Evolutionary conservation across 768 basidiomycete species (phyloP).

Genomic region (Pleurotus ostreatus): DNA sequence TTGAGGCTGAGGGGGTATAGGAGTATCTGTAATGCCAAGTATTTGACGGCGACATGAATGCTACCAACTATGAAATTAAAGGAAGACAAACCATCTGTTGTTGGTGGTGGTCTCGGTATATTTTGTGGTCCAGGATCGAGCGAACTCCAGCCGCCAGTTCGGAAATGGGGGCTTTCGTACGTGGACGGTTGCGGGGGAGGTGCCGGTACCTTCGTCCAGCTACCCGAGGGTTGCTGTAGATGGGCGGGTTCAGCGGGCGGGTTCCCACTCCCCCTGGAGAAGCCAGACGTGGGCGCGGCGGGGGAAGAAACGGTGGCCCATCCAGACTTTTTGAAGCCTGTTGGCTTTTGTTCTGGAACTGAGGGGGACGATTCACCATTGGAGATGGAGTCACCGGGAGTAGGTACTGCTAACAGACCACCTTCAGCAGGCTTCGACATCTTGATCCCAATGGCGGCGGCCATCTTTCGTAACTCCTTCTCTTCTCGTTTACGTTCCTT

Average conservation of each 20-base stretch:
- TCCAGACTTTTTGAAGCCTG: constrained; percentile 40
- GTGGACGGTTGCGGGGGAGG: constrained; percentile 14
- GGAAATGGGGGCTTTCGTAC: constrained; percentile 29
- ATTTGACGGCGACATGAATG: constrained; percentile 10
- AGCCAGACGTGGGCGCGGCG: constrained; percentile 6
- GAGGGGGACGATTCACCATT: constrained; percentile 15
- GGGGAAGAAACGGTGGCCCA: constrained; percentile 45
- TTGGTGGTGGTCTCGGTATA: constrained; percentile 16
- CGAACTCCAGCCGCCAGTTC: constrained; percentile 64
- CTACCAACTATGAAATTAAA: constrained; percentile 15
- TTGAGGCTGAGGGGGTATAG: constrained; percentile 17
- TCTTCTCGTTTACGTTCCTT: constrained; percentile 85
- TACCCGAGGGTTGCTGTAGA: constrained; percentile 13
- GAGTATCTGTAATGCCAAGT: constrained; percentile 7
- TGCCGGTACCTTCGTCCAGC: constrained; percentile 12
- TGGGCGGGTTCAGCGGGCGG: constrained; percentile 2
- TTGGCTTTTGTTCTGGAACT: constrained; percentile 20
- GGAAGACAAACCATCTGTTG: constrained; percentile 12
- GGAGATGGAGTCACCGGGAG: constrained; percentile 18
- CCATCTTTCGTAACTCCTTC: constrained; percentile 79
- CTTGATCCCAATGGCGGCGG: constrained; percentile 76
- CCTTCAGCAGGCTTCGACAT: constrained; percentile 41
- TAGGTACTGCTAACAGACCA: constrained; percentile 14
- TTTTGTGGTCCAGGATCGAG: constrained; percentile 47
- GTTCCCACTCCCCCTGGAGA: not conserved